Base-by-base conservation (phyloP, 176 grass and related monocot species). In the Themeda triandra region DNA sequence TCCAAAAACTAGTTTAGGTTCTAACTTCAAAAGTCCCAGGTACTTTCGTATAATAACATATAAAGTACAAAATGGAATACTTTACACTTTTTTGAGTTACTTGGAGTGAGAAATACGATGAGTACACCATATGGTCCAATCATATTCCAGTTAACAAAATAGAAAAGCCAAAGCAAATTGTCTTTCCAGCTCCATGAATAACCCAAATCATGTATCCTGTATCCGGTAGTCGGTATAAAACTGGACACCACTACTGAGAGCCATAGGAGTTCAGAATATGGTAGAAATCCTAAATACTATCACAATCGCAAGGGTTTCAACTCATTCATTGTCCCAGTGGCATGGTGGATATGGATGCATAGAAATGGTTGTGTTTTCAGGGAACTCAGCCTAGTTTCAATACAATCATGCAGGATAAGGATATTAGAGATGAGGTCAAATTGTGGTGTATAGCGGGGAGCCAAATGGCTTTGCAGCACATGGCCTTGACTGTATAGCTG, bases 211-310 rank as follows among this genome's bases (percentile, higher is more conserved):
- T 44, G 17, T 64, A 28, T 30, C 21, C 28, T n/a, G 14, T 45
- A 64, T 60, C 56, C 4, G 0, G n/a, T 60, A 60, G 54, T 59
- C 9, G 23, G 9, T 24, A 24, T 56, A 73, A 86, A 79, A 62
- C 54, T 17, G 46, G 53, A 24, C 35, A 66, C 35, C 82, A 48
- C 35, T 21, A 21, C 56, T 18, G 48, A 53, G n/a, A 63, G 24
- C 24, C n/a, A 64, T 29, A 73, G 46, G 58, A 80, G 36, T 19
- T 80, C 15, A 84, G 36, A 80, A 80, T 30, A 36, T 70, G 40
- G 69, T 24, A 82, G 23, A 58, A 19, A 24, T 31, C 9, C 24
- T 59, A 24, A 59, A 60, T 60, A 60, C 56, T 60, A 60, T 12
- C 1, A 60, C 56, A 25, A 60, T 12, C 1, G 10, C 56, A 60